Evolutionary conservation across 352 stramenopile genomes (phyloP).

Genomic region (Phytophthora sp.): DNA sequence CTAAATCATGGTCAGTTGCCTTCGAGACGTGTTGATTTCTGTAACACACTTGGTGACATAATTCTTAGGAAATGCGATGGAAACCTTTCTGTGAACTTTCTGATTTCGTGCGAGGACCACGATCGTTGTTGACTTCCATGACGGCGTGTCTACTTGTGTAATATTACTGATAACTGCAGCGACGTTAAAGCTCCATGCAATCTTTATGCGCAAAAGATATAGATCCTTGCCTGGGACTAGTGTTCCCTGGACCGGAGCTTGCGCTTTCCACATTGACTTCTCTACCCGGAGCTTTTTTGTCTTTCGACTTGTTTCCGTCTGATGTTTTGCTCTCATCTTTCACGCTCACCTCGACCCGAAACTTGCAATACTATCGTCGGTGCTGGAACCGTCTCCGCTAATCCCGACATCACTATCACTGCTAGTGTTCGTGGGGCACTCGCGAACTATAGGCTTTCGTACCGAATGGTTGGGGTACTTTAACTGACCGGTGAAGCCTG

Average conservation of each 20-base stretch:
- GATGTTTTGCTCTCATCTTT: not conserved
- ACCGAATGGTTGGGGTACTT: no score
- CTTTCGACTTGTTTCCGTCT: not conserved
- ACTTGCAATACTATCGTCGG: no score
- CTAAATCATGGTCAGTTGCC: not conserved
- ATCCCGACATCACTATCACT: no score
- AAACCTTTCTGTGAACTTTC: not conserved
- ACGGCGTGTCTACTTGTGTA: not conserved
- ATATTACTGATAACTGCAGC: not conserved
- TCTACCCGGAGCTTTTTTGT: not conserved
- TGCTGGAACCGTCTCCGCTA: no score
- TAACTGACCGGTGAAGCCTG: no score
- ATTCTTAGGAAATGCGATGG: not conserved
- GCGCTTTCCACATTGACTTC: not conserved
- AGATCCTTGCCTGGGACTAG: not conserved
- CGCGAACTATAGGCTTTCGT: no score
- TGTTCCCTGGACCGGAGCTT: not conserved
- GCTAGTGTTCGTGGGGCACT: no score
- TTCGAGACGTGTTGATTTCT: not conserved
- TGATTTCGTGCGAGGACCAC: not conserved
- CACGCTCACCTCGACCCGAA: not conserved
- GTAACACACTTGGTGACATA: not conserved
- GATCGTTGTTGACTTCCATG: not conserved
- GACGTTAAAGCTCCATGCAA: not conserved
- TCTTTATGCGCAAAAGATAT: not conserved